These are phyloP conservation scores for Xylaria sp. DNA, from an alignment of 2,329 filamentous ascomycete species.

Conservation along the genomic window DNA sequence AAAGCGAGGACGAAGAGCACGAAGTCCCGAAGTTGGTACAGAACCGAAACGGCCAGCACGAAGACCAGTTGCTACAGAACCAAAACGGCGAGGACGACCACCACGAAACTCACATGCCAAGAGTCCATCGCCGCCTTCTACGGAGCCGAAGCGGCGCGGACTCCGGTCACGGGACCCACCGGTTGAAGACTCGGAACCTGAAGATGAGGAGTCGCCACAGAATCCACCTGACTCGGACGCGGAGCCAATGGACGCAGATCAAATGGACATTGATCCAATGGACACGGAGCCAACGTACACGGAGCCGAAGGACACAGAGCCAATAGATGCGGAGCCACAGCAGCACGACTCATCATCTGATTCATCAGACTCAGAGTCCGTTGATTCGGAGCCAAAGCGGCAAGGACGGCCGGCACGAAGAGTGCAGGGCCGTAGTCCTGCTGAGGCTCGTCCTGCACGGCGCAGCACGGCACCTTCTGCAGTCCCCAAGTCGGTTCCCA, in stretches of 20 bases:
- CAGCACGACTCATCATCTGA: background rate
- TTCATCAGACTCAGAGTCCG: background rate
- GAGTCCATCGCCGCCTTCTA: background rate
- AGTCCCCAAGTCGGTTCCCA: constrained; percentile 8
- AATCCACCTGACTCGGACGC: background rate
- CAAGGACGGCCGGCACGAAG: constrained; percentile 16
- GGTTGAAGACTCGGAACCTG: background rate
- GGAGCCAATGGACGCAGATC: background rate
- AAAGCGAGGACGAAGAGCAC: constrained; percentile 23
- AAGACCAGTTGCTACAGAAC: constrained; percentile 28
- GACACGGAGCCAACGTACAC: background rate
- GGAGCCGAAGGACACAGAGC: background rate
- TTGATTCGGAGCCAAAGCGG: background rate
- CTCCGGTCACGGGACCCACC: background rate
- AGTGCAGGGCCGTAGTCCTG: constrained; percentile 32
- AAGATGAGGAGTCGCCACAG: background rate
- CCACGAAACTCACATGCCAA: background rate
- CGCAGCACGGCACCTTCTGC: constrained; percentile 12
- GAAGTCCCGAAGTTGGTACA: too few species aligned
- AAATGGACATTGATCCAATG: too few species aligned
- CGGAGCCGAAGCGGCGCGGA: background rate
- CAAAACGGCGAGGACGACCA: background rate
- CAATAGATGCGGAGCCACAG: background rate
- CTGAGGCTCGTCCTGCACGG: constrained; percentile 17
- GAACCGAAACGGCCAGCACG: constrained; percentile 19